Conservation (phyloP, 257 asterid genomes). For the Nicotiana undulata region DNA sequence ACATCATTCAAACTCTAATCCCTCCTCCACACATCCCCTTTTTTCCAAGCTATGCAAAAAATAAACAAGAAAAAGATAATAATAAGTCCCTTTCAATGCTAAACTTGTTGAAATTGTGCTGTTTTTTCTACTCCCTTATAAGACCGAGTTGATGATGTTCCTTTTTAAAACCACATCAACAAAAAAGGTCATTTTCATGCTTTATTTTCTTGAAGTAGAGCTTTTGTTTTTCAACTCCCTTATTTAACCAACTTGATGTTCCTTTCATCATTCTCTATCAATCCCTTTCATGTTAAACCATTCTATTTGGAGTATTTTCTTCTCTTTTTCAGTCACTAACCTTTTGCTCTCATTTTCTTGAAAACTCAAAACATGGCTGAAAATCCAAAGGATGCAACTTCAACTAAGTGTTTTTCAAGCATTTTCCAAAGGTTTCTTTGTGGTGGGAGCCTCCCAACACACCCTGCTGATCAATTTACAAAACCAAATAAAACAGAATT, state of each 20-base stretch:
- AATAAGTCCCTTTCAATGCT: neutral
- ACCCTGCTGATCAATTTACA: conserved; percentile 34
- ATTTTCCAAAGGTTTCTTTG: conserved; percentile 26
- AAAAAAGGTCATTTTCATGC: neutral
- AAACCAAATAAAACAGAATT: neutral
- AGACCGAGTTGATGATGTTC: neutral
- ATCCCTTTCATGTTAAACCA: neutral
- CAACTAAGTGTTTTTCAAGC: conserved; percentile 30
- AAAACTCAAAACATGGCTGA: neutral
- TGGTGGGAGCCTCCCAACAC: conserved; percentile 43
- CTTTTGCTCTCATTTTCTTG: neutral
- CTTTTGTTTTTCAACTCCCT: neutral
- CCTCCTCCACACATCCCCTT: too few relatives aligned
- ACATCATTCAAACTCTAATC: neutral
- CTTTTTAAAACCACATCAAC: too few relatives aligned
- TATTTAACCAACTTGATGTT: neutral
- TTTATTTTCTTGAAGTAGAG: neutral
- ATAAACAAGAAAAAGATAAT: neutral
- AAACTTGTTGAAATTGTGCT: neutral
- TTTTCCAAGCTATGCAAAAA: neutral
- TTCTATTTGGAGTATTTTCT: neutral
- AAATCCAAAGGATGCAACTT: conserved; percentile 11
- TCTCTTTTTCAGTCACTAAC: neutral
- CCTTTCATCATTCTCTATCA: neutral
- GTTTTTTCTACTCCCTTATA: neutral